A percentile compares a stretch with the other conserved stretches of the same genome.
These are phyloP conservation scores for Scutellaria minor DNA, from an alignment of 257 asterid genomes.

Conservation along the genomic window DNA sequence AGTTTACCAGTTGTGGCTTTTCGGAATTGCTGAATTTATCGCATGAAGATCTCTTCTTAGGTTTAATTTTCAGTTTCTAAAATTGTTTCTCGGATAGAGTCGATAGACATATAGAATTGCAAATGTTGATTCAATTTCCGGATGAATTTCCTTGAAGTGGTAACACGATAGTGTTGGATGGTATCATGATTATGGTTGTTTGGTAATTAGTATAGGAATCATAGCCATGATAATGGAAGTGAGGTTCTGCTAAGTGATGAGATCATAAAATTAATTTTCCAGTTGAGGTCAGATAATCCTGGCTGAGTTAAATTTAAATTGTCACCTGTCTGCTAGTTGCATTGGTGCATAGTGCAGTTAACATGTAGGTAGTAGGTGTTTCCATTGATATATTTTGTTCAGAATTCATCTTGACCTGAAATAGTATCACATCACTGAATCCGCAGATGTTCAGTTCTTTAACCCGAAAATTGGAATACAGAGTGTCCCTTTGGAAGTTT, in stretches of 20 bases:
- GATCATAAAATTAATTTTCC: constrained; percentile 41
- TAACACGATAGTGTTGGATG: too few relatives aligned
- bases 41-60: constrained; percentile 88
- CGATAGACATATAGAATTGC: neutral
- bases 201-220: constrained; percentile 33
- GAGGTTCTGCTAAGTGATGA: constrained; percentile 39
- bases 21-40: constrained; percentile 65
- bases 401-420: constrained; percentile 7
- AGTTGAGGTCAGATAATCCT: constrained; percentile 44
- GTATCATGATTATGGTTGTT: neutral
- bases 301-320: constrained; percentile 53
- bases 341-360: constrained; percentile 80
- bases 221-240: constrained; percentile 39
- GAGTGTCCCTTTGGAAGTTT: constrained; percentile 33
- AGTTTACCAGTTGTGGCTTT: neutral
- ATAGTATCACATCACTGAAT: constrained; percentile 48
- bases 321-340: constrained; percentile 66
- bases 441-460: constrained; percentile 48
- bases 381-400: constrained; percentile 27
- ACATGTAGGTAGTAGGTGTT: constrained; percentile 67
- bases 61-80: constrained; percentile 41
- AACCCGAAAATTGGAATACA: constrained; percentile 32
- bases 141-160: too few relatives aligned
- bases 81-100: constrained; percentile 3
- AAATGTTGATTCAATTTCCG: neutral